These are phyloP conservation scores for Cercophora sp. DNA, from an alignment of 495 filamentous ascomycete genomes.

Conservation along the genomic window DNA sequence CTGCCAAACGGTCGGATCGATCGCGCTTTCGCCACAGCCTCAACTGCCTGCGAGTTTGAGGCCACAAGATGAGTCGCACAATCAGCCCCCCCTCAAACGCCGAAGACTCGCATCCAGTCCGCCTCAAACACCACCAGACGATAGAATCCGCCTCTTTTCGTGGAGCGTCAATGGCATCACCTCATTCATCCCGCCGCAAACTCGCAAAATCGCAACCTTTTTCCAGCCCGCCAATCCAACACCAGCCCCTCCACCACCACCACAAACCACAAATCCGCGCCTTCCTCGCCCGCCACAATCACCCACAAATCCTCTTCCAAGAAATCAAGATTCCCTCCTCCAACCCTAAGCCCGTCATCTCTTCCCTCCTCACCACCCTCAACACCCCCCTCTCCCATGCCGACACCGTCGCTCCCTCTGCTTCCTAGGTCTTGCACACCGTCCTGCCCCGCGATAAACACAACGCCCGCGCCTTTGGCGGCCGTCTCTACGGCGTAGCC, in stretches of 20 bases:
- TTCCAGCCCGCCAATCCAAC: constrained; percentile 24
- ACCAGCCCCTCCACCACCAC: not conserved
- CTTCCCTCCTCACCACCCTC: constrained; percentile 15
- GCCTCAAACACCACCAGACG: not conserved
- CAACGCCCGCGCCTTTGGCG: constrained; percentile 45
- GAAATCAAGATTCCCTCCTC: constrained; percentile 47
- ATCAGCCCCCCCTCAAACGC: constrained; percentile 22
- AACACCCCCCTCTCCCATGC: not conserved
- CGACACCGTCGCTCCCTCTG: too few species aligned
- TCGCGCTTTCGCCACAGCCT: too few species aligned
- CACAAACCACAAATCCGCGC: constrained; percentile 28
- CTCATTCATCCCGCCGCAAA: constrained; percentile 33
- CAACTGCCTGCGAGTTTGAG: too few species aligned
- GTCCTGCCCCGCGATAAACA: constrained; percentile 43
- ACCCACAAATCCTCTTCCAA: constrained; percentile 48
- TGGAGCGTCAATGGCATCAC: constrained; percentile 53
- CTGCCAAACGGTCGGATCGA: too few species aligned
- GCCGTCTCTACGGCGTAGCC: constrained; percentile 50
- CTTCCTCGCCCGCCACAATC: constrained; percentile 44
- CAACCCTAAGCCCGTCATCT: constrained; percentile 29
- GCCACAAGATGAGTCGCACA: constrained; percentile 6
- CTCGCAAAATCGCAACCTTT: constrained; percentile 38
- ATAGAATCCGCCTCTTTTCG: constrained; percentile 34
- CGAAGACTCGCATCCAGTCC: constrained; percentile 8
- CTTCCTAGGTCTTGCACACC: constrained; percentile 39